phyloP scores from a whole-genome alignment of 805 yeast genomes.

The Naumovozyma baii region DNA sequence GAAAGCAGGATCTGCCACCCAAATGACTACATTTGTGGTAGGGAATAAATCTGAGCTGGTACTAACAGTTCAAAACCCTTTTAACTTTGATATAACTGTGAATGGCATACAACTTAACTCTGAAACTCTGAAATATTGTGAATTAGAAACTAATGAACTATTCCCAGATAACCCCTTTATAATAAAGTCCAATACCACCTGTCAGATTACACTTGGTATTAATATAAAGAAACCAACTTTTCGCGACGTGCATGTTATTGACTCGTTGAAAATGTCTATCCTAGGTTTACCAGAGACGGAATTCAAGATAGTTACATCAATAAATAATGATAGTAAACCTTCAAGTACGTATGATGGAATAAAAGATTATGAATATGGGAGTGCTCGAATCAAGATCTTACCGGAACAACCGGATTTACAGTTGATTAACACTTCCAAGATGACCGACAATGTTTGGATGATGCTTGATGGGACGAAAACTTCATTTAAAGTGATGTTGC shows the following conservation, averaged over 20 bases:
- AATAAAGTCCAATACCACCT: slow-evolving; percentile 32
- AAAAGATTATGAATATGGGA: slow-evolving; percentile 2
- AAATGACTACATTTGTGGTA: slow-evolving; percentile 30
- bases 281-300: slow-evolving; percentile 15
- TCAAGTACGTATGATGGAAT: background rate
- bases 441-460: slow-evolving; percentile 23
- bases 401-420: slow-evolving; percentile 27
- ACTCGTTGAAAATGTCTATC: slow-evolving; percentile 15
- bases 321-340: slow-evolving; percentile 3
- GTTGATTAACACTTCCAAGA: slow-evolving; percentile 16
- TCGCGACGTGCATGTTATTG: slow-evolving; percentile 6
- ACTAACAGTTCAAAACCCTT: slow-evolving; percentile 67
- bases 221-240: slow-evolving; percentile 13
- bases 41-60: slow-evolving; percentile 55
- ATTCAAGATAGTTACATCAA: slow-evolving; percentile 11
- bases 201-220: slow-evolving; percentile 28
- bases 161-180: slow-evolving; percentile 20
- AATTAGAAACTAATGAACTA: slow-evolving; percentile 12
- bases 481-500: slow-evolving; percentile 12
- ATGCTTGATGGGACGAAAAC: slow-evolving; percentile 25
- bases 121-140: slow-evolving; percentile 21
- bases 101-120: slow-evolving; percentile 36
- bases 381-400: slow-evolving; percentile 13
- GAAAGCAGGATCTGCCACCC: background rate
- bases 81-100: slow-evolving; percentile 59